A percentile compares a stretch with the other conserved stretches of the same genome.
Conservation (phyloP, 1,139 yeast species). For the Lodderomyces orthopsilosis region DNA sequence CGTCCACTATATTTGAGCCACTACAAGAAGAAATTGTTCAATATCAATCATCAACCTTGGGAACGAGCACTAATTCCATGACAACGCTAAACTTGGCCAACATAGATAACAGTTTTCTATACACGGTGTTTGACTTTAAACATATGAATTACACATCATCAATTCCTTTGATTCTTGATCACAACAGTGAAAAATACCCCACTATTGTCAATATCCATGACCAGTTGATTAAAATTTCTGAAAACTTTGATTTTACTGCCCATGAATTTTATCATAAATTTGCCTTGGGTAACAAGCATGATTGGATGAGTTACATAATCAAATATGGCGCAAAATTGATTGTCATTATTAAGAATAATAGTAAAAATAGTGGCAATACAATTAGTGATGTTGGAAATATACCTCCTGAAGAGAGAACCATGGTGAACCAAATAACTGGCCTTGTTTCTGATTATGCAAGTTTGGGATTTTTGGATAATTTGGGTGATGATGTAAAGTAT, state of each 20-base stretch:
- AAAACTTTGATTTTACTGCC: conserved; percentile 15
- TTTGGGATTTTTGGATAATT: conserved; percentile 41
- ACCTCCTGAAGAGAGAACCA: conserved; percentile 11
- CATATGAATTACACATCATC: conserved; percentile 34
- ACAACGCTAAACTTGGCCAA: conserved; percentile 21
- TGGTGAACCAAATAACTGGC: conserved; percentile 19
- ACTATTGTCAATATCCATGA: conserved; percentile 28
- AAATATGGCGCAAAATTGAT: conserved; percentile 30
- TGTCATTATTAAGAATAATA: conserved; percentile 37
- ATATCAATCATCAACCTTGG: conserved; percentile 3
- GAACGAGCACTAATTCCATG: conserved; percentile 34
- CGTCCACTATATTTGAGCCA: conserved; percentile 20
- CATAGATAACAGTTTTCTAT: conserved; percentile 38
- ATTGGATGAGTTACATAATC: conserved; percentile 47
- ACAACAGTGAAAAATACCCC: neutral
- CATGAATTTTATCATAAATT: conserved; percentile 45
- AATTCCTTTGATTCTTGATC: conserved; percentile 36
- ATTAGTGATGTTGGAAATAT: conserved; percentile 4
- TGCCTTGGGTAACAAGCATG: conserved; percentile 35
- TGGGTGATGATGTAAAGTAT: conserved; percentile 43
- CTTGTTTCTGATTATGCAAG: conserved; percentile 27
- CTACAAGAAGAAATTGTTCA: conserved; percentile 21
- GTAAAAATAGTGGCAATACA: conserved; percentile 18
- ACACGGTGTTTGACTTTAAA: conserved; percentile 29
- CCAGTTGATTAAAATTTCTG: conserved; percentile 28